Conservation (phyloP, 1,284 basidiomycete species). For the Peniophora sp. region DNA sequence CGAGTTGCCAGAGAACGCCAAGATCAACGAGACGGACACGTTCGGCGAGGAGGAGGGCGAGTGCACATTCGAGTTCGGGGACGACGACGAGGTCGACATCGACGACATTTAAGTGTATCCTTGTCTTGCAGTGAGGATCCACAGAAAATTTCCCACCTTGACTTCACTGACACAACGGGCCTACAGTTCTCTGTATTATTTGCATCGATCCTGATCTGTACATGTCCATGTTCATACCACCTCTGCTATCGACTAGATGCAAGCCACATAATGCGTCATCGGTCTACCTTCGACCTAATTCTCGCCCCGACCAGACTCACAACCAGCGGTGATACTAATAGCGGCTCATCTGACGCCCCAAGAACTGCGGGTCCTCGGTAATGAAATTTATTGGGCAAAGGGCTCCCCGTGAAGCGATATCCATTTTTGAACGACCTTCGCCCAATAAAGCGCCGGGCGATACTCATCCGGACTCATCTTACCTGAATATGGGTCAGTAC, state of each 20-base stretch:
- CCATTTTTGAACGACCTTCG: conserved; percentile 10
- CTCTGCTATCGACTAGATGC: background rate
- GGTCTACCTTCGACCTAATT: too few species aligned
- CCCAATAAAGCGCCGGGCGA: conserved; percentile 11
- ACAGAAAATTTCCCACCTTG: background rate
- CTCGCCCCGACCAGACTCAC: too few species aligned
- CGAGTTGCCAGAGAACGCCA: conserved; percentile 95
- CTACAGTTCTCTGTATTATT: background rate
- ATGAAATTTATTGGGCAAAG: background rate
- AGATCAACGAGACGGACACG: conserved; percentile 96
- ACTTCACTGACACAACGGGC: background rate
- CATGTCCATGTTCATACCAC: background rate
- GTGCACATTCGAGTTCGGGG: conserved; percentile 84
- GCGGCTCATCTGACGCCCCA: too few species aligned
- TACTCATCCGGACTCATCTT: conserved; percentile 8
- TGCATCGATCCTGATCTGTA: too few species aligned
- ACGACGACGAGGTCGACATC: conserved; percentile 78
- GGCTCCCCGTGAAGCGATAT: conserved; percentile 8
- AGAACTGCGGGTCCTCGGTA: too few species aligned
- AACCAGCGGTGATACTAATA: too few species aligned
- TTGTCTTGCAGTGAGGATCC: background rate
- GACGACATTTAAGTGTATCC: conserved; percentile 57
- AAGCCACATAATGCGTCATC: too few species aligned
- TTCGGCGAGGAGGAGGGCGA: conserved; percentile 90
- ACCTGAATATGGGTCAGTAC: too few species aligned